Evolutionary conservation across 2,329 filamentous ascomycete genomes (phyloP).

Genomic region (Colletotrichum sp.): DNA sequence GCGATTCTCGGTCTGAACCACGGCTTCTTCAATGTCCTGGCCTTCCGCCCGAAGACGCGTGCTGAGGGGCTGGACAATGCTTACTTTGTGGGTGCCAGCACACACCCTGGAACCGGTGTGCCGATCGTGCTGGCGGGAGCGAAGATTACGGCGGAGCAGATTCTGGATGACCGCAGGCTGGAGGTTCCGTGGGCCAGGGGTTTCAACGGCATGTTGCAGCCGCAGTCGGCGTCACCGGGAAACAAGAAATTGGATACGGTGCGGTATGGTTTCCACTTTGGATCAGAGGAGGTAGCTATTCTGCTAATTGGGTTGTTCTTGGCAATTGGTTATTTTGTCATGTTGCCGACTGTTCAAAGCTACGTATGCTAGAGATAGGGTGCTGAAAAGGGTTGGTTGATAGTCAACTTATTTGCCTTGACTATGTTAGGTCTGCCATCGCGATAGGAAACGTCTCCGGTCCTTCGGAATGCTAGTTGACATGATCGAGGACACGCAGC

Average conservation of each 20-base stretch:
- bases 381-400: too few species aligned
- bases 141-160: slow-evolving; percentile 59
- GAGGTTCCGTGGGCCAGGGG: slow-evolving; percentile 31
- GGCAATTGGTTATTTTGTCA: neutral
- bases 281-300: slow-evolving; percentile 19
- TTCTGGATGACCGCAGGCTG: slow-evolving; percentile 38
- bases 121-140: slow-evolving; percentile 75
- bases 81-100: slow-evolving; percentile 78
- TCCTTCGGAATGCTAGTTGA: too few species aligned
- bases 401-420: too few species aligned
- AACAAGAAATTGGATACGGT: slow-evolving; percentile 14
- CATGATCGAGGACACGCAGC: too few species aligned
- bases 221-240: neutral
- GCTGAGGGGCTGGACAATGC: slow-evolving; percentile 54
- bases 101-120: slow-evolving; percentile 78
- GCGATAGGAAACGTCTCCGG: too few species aligned
- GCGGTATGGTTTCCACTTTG: slow-evolving; percentile 17
- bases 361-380: neutral
- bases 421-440: too few species aligned
- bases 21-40: slow-evolving; percentile 75
- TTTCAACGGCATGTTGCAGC: slow-evolving; percentile 4
- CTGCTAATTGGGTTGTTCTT: neutral
- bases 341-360: neutral
- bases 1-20: slow-evolving; percentile 76
- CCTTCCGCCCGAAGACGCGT: slow-evolving; percentile 66